Base-by-base conservation (phyloP, 768 basidiomycete genomes). In the Podaxis mareebaensis region DNA sequence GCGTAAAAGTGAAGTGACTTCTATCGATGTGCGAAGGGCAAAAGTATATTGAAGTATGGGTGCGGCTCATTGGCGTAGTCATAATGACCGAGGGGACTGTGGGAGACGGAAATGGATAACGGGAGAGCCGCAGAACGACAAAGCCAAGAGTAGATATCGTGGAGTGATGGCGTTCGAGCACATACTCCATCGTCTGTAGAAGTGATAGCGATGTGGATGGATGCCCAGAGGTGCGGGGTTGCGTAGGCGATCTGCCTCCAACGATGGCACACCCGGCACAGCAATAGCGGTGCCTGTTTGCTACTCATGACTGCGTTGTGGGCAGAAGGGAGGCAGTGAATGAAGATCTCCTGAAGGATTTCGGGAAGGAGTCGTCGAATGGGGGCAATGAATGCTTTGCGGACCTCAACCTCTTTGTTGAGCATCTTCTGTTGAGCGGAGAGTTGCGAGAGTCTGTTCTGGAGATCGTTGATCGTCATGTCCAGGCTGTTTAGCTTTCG, bases 301-400 rank as follows among this genome's bases (percentile, higher is more conserved):
- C 36, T 15, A 46, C 59, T 57, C 54, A 69, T 64, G 12, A 64
- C 58, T 3, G 67, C 56, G 42, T 65, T 66, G 58, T 64, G 66
- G 3, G 33, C 26, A 0, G 22, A 40, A 1, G 69, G 68, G 28
- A 70, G 66, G 36, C 67, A 70, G 3, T 24, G 54, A 1, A 67
- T 6, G 58, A 71, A 71, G 39, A 71, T 67, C 42, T 66, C 67
- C 26, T 67, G 66, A 15, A 71, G 63, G 30, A 70, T 64, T 39
- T 71, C 69, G 24, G 61, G 64, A 4, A 68, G 67, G 28, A 72
- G 58, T 24, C 61, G 60, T 28, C 66, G 60, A 30, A 67, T 60
- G 36, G 64, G 67, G 4, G 67, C 33, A 13, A 53, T 56, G n/a
- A 61, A 17, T 13, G 26, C 17, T 13, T 10, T 46, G 40, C 44